Base-by-base conservation (phyloP, 1,284 basidiomycete genomes). In the Coniferiporia weirii region DNA sequence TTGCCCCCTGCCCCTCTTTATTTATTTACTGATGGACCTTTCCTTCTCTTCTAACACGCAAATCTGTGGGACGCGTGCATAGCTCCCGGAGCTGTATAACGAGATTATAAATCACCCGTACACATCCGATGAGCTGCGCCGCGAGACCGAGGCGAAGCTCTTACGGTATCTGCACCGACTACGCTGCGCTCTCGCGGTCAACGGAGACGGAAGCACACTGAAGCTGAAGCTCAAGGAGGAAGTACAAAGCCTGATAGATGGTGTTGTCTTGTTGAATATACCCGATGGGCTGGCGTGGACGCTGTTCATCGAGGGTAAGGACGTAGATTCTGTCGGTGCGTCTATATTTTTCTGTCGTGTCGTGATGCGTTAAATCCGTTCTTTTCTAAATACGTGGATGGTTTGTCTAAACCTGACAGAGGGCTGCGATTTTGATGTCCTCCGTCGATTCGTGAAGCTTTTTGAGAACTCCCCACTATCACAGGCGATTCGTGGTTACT, bases 271-370 rank as follows among this genome's bases (percentile, higher is more conserved):
- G 5, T 75, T 97, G 34, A 76, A 78, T 34, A 79, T 93, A n/a
- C 79, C 83, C 0, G 85, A 95, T 66, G 84, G 89, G 64, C 66
- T 87, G 13, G 91, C 91, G 0, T 97, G 94, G 94, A 79, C 73
- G 36, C 71, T 92, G 17, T 84, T 80, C 63, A 76, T 98, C 45
- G 93, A 98, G 67, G 83, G 86, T 65, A 82, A 77, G 52, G 87
- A 98, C 67, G 78, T 77, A 48, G 80, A 80, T n/a, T 78, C 77
- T 7, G 77, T 93, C 10, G 81, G 89, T 93, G 67, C 66, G 82
- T 70, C 20, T 57, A 53, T 51, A 49, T 43, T 32, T 9, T 17
- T n/a, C 54, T 22, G 43, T 6, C 52, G 60, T 53, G 57, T 56
- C 17, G 43, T n/a, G 47, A 47, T 22, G 52, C 32, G 10, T 59